Conservation (phyloP, 805 yeast species). For the Wickerhamiella sorbophila region DNA sequence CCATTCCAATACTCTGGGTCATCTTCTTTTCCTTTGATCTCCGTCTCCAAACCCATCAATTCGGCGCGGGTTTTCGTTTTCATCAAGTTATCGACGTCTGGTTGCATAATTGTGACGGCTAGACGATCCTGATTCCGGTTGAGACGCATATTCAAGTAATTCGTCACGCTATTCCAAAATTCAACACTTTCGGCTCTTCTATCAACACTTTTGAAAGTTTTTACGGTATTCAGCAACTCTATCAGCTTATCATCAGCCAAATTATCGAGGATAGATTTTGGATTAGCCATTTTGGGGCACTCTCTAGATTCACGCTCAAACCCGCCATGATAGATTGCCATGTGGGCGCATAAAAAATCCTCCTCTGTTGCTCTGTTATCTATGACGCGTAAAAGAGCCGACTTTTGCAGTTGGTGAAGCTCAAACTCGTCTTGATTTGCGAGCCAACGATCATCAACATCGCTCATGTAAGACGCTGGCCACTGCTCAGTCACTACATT, state of each 20-base stretch:
- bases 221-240: background rate
- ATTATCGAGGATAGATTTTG: background rate
- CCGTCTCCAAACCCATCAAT: background rate
- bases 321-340: conserved; percentile 1
- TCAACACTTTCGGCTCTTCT: background rate
- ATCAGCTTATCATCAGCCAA: background rate
- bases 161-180: background rate
- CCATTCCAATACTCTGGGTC: background rate
- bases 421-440: conserved; percentile 1
- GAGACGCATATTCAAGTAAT: background rate
- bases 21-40: background rate
- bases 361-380: background rate
- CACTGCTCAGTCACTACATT: too few species aligned
- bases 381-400: background rate
- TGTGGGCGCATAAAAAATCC: background rate
- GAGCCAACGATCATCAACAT: background rate
- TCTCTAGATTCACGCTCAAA: background rate
- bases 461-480: background rate
- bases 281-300: background rate
- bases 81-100: background rate
- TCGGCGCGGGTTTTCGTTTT: background rate
- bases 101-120: background rate
- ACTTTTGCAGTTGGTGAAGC: conserved; percentile 2
- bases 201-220: background rate
- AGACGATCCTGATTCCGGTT: background rate